Percentiles rank a stretch among this genome's conserved stretches.
These are phyloP conservation scores for Stephania japonica DNA, from an alignment of 164 flowering plant genomes.

Conservation along the genomic window DNA sequence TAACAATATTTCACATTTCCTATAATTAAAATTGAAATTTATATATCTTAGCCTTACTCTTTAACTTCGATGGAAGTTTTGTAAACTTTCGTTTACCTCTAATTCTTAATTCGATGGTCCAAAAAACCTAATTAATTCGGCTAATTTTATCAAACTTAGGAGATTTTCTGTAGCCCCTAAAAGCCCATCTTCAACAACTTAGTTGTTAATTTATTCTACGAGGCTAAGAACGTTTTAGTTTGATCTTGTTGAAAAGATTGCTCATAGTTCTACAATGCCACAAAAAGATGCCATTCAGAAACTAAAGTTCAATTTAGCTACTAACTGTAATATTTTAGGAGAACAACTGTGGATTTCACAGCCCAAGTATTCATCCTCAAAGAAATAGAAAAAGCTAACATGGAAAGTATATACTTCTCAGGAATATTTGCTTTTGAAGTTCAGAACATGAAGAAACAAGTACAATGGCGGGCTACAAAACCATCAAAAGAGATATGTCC, in stretches of 20 bases:
- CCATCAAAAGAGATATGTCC: background rate
- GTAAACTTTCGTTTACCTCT: no score
- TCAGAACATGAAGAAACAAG: background rate
- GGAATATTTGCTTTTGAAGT: background rate
- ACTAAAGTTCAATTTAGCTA: no score
- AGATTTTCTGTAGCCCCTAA: background rate
- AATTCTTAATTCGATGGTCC: no score
- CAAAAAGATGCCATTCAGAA: background rate
- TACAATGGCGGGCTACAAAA: background rate
- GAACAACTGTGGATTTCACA: no score
- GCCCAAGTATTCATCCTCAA: background rate
- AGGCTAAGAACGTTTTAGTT: background rate
- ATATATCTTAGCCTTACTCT: no score
- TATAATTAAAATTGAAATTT: no score
- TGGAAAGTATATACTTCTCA: background rate
- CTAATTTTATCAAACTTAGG: no score
- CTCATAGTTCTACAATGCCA: background rate
- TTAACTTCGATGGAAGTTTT: no score
- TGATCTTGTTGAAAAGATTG: background rate
- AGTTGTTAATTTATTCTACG: background rate
- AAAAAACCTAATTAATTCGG: no score
- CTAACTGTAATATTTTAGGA: no score
- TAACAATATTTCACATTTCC: no score
- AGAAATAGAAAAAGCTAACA: background rate
- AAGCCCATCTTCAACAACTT: background rate